Evolutionary conservation across 306 rosid species (phyloP).

Genomic region (Rosa rugosa): DNA sequence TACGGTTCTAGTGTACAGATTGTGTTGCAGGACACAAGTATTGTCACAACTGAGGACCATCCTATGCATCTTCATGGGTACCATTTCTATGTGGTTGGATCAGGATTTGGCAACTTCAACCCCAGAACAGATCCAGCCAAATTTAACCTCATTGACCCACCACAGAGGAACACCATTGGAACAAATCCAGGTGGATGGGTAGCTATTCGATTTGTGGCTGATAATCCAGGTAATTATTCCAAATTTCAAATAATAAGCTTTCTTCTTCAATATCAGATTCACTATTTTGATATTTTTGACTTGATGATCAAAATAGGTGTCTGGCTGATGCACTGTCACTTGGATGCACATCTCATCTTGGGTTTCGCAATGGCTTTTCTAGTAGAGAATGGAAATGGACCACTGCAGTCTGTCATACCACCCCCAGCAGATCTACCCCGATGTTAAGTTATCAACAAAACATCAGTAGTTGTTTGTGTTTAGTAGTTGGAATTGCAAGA

Average conservation of each 20-base stretch:
- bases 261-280: constrained; percentile 2
- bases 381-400: constrained; percentile 84
- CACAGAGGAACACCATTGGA: constrained; percentile 79
- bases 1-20: constrained; percentile 73
- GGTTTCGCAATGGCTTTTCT: constrained; percentile 78
- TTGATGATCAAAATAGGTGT: constrained; percentile 48
- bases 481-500: constrained; percentile 20
- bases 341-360: constrained; percentile 71
- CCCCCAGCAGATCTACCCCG: constrained; percentile 90
- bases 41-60: constrained; percentile 78
- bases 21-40: constrained; percentile 80
- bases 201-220: constrained; percentile 85
- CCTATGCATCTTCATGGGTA: constrained; percentile 97
- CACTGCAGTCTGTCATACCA: constrained; percentile 71
- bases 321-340: constrained; percentile 94
- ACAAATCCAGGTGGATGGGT: constrained; percentile 98
- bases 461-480: constrained; percentile 23
- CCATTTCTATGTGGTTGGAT: constrained; percentile 83
- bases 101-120: constrained; percentile 89
- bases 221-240: constrained; percentile 69
- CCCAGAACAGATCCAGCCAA: constrained; percentile 64
- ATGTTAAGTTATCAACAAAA: constrained; percentile 48
- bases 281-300: constrained; percentile 13
- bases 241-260: background rate
- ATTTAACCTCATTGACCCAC: constrained; percentile 82